phyloP scores from a whole-genome alignment of 1,284 basidiomycete genomes.

The Gymnopus androsaceus region DNA sequence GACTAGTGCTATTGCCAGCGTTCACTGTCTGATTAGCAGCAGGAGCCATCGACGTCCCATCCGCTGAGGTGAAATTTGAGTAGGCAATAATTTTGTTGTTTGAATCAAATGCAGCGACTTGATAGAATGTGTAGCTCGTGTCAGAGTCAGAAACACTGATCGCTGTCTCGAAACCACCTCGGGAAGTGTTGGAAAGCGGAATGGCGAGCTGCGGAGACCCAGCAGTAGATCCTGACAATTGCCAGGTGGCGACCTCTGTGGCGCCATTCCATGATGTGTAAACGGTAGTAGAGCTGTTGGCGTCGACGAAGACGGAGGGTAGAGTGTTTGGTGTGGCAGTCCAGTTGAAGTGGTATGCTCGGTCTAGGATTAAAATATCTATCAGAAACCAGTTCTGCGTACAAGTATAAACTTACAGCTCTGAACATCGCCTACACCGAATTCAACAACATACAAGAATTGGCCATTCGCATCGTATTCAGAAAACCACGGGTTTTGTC shows the following conservation, averaged over 20 bases:
- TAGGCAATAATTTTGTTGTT: neutral
- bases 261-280: slow-evolving; percentile 16
- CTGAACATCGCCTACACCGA: slow-evolving; percentile 8
- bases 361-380: neutral
- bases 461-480: slow-evolving; percentile 15
- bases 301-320: slow-evolving; percentile 9
- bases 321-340: slow-evolving; percentile 10
- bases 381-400: neutral
- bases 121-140: neutral
- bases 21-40: slow-evolving; percentile 4
- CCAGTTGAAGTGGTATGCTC: slow-evolving; percentile 14
- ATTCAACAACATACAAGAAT: slow-evolving; percentile 13
- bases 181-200: slow-evolving; percentile 12
- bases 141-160: slow-evolving; percentile 1
- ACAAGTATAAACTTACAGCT: neutral
- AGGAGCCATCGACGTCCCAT: neutral
- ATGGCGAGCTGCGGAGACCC: slow-evolving; percentile 1
- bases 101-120: slow-evolving; percentile 4
- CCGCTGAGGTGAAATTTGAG: slow-evolving; percentile 3
- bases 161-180: slow-evolving; percentile 13
- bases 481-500: slow-evolving; percentile 13
- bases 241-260: slow-evolving; percentile 13
- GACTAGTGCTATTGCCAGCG: neutral
- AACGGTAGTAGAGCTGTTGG: neutral
- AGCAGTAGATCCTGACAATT: slow-evolving; percentile 7